phyloP scores from a whole-genome alignment of 2,329 filamentous ascomycete species.

The Phaeosphaeria sp. region DNA sequence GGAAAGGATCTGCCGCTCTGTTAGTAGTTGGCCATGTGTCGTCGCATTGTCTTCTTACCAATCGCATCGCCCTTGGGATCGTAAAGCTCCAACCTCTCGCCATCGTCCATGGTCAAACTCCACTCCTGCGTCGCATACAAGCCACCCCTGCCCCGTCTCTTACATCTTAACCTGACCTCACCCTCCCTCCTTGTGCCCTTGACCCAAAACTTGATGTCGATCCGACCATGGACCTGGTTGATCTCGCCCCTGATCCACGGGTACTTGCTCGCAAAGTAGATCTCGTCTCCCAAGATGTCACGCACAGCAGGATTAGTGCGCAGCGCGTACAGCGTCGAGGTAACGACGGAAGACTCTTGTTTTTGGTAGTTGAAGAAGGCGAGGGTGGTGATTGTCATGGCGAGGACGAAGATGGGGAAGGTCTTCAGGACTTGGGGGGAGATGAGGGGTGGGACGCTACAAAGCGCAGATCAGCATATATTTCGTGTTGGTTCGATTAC shows the following conservation, averaged over 20 bases:
- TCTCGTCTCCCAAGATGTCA: slow-evolving; percentile 76
- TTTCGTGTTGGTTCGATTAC: neutral
- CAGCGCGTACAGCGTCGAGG: slow-evolving; percentile 87
- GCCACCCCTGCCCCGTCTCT: slow-evolving; percentile 69
- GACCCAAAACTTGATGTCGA: slow-evolving; percentile 86
- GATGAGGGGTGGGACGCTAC: slow-evolving; percentile 44
- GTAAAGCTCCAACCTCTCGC: slow-evolving; percentile 76
- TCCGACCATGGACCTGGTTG: slow-evolving; percentile 90
- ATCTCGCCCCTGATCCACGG: slow-evolving; percentile 68
- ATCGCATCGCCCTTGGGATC: slow-evolving; percentile 60
- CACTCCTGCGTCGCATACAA: slow-evolving; percentile 90
- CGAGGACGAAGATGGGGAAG: slow-evolving; percentile 78
- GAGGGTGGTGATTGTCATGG: slow-evolving; percentile 74
- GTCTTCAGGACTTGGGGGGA: slow-evolving; percentile 58
- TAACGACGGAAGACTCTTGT: slow-evolving; percentile 79
- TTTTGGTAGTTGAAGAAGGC: slow-evolving; percentile 99
- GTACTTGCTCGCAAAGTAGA: slow-evolving; percentile 57
- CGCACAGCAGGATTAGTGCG: slow-evolving; percentile 79
- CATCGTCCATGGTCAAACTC: slow-evolving; percentile 75
- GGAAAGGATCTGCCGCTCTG: no score
- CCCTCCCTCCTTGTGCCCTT: slow-evolving; percentile 76
- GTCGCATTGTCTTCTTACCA: no score
- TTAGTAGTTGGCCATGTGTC: no score
- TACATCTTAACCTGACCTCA: slow-evolving; percentile 81
- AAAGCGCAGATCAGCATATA: neutral